Conservation (phyloP, 2,329 filamentous ascomycete genomes). For the Exophiala dermatitidis region DNA sequence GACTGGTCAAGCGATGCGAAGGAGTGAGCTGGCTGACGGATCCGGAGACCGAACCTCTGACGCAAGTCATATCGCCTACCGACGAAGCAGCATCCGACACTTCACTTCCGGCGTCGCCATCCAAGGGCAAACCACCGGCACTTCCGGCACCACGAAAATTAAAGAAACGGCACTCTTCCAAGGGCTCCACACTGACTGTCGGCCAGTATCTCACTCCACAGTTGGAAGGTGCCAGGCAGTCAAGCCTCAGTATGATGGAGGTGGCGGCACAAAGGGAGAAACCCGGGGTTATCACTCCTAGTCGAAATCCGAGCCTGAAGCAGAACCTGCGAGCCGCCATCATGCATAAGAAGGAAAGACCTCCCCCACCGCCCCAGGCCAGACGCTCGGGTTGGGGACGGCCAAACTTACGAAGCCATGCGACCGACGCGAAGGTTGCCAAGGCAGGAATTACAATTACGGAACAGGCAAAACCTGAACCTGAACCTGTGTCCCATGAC, state of each 20-base stretch:
- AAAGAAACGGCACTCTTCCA: constrained; percentile 30
- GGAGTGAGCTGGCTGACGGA: constrained; percentile 42
- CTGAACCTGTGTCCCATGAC: constrained; percentile 1
- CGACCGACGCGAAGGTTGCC: constrained; percentile 16
- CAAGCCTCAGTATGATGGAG: constrained; percentile 67
- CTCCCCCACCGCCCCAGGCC: constrained; percentile 27
- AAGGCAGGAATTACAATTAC: constrained; percentile 2
- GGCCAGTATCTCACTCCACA: constrained; percentile 28
- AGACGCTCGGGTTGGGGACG: constrained; percentile 26
- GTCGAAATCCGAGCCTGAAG: constrained; percentile 41
- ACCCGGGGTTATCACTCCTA: constrained; percentile 74
- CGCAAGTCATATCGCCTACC: constrained; percentile 24
- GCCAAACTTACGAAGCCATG: constrained; percentile 9
- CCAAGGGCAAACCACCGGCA: constrained; percentile 35
- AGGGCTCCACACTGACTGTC: constrained; percentile 25
- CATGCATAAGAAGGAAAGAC: constrained; percentile 26
- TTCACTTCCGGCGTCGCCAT: constrained; percentile 22
- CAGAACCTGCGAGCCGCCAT: constrained; percentile 23
- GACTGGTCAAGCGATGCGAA: constrained; percentile 41
- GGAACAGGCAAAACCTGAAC: background rate
- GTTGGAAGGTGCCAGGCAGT: constrained; percentile 61
- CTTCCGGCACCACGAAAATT: constrained; percentile 39
- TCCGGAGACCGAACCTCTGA: constrained; percentile 29
- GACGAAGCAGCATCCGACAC: constrained; percentile 18
- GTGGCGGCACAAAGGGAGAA: constrained; percentile 75